Percentiles rank a stretch among this genome's conserved stretches.
phyloP scores from a whole-genome alignment of 1,284 basidiomycete genomes.

The Apiotrichum montevideense region DNA sequence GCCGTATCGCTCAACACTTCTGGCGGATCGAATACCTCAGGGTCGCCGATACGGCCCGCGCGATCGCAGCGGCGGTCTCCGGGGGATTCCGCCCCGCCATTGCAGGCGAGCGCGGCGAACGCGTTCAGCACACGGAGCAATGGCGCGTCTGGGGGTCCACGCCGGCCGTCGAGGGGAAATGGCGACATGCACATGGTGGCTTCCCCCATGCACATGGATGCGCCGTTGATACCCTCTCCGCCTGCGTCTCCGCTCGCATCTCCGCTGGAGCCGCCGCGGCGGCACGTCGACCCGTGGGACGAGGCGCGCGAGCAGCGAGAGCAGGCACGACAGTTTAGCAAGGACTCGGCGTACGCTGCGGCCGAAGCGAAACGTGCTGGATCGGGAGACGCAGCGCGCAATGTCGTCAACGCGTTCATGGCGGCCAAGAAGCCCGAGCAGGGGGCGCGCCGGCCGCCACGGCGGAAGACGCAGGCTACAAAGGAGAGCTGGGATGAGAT shows the following conservation, averaged over 20 bases:
- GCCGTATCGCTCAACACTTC: background rate
- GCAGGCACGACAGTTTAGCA: slow-evolving; percentile 28
- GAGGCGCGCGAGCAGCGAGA: slow-evolving; percentile 32
- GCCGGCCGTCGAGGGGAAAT: too few relatives aligned
- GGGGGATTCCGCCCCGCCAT: background rate
- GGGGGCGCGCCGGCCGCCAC: slow-evolving; percentile 5
- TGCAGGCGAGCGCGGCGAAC: background rate
- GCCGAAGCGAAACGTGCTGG: background rate
- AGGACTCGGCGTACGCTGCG: slow-evolving; percentile 18
- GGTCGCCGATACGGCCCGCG: background rate
- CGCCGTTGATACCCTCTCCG: background rate
- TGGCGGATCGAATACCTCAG: background rate
- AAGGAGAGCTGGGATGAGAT: slow-evolving; percentile 25
- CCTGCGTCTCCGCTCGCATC: background rate
- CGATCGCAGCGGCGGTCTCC: slow-evolving; percentile 1
- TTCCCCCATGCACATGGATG: too few relatives aligned
- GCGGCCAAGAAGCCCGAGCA: slow-evolving; percentile 15
- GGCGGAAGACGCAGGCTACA: slow-evolving; percentile 10
- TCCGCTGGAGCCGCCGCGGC: background rate
- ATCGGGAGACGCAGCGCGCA: slow-evolving; percentile 25
- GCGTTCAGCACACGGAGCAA: too few relatives aligned
- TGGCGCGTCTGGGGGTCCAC: too few relatives aligned
- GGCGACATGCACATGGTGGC: too few relatives aligned
- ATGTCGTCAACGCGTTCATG: slow-evolving; percentile 42
- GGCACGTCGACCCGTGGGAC: slow-evolving; percentile 33